Base-by-base conservation (phyloP, 1,139 yeast species). In the Lodderomyces elongisporus region DNA sequence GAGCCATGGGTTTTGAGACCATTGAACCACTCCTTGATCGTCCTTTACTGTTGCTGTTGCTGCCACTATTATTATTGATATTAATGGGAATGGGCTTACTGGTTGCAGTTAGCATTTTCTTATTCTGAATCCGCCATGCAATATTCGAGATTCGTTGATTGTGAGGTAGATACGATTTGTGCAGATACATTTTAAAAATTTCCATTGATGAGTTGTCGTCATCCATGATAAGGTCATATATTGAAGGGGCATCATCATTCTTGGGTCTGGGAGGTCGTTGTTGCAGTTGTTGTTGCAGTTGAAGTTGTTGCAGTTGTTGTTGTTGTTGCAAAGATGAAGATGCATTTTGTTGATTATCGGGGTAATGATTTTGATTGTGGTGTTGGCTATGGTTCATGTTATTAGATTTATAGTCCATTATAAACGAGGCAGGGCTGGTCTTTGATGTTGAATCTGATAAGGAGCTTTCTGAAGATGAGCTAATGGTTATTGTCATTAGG, bases 41-140 rank as follows among this genome's bases (percentile, higher is more conserved):
- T n/a, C 28, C 17, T 26, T 14, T 21, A 26, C 13, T 26, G 21
- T 4, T 26, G 14, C 21, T 12, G n/a, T 6, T n/a, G 17, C 14
- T 27, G 13, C 30, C 24, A 27, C 24, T n/a, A n/a, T n/a, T n/a
- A n/a, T n/a, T n/a, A n/a, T n/a, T n/a, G 5, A 22, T 10, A 12
- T 6, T 27, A 13, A 7, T 13, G 13, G 14, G 4, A 14, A 28
- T 23, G 6, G 21, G 10, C 17, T 17, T 17, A 25, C 27, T 18
- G 14, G 16, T 22, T 24, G 27, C 15, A 5, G 25, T 24, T 14
- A 37, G 28, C 31, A 54, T 28, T 44, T 67, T 66, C 29, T 50
- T 51, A 46, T 64, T 66, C 34, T 67, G 71, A 36, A 68, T 66
- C 38, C 74, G 50, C 73, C 73, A 67, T 5, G 74, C 74, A 17